phyloP scores from a whole-genome alignment of 2,329 filamentous ascomycete genomes.

The Pyrenochaeta sp. region DNA sequence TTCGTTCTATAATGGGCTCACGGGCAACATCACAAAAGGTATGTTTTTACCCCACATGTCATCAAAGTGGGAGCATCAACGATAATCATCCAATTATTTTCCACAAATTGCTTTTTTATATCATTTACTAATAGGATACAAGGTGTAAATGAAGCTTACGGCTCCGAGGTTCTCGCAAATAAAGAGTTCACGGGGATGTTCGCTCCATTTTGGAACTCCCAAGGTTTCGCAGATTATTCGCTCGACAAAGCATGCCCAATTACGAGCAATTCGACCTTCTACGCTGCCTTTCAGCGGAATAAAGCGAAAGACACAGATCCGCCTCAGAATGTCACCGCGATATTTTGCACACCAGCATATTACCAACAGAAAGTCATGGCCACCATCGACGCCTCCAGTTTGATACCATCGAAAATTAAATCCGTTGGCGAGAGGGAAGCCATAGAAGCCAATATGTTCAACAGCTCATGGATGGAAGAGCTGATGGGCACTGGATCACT shows the following conservation, averaged over 20 bases:
- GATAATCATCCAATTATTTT: no score
- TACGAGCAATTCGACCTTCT: conserved; percentile 45
- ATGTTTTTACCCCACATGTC: no score
- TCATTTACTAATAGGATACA: no score
- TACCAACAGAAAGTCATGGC: conserved; percentile 55
- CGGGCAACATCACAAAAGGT: no score
- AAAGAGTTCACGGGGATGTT: conserved; percentile 47
- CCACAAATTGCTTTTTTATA: no score
- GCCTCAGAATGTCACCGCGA: conserved; percentile 20
- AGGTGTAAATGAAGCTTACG: neutral
- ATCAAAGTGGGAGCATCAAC: no score
- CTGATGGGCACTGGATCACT: conserved; percentile 11
- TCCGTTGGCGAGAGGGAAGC: conserved; percentile 29
- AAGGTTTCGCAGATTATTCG: conserved; percentile 43
- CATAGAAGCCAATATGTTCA: conserved; percentile 42
- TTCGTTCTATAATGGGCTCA: conserved; percentile 3
- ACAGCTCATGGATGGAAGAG: conserved; percentile 50
- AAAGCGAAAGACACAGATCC: conserved; percentile 19
- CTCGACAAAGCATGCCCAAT: conserved; percentile 40
- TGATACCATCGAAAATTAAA: conserved; percentile 9
- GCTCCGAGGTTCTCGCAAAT: neutral
- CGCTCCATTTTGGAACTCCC: conserved; percentile 52
- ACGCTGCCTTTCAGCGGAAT: conserved; percentile 21
- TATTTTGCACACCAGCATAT: conserved; percentile 48
- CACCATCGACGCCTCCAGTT: conserved; percentile 37